Conservation (phyloP, 1,139 yeast genomes). For the Saccharomyces hybrid region DNA sequence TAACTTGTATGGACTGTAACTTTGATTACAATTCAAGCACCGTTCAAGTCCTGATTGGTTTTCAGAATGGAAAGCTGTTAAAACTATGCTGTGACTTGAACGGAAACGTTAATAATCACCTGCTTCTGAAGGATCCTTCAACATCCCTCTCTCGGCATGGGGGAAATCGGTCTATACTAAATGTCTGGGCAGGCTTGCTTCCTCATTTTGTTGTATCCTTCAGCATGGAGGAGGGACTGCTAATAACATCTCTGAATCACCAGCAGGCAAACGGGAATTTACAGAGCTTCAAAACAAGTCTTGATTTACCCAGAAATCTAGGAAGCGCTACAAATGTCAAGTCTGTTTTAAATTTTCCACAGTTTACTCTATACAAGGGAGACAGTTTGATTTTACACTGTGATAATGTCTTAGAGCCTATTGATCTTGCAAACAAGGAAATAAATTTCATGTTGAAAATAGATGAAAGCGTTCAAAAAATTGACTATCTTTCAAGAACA, state of each 20-base stretch:
- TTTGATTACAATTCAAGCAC: neutral
- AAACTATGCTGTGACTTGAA: neutral
- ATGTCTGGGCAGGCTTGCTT: conserved; percentile 1
- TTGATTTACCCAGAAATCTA: neutral
- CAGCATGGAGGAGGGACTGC: conserved; percentile 2
- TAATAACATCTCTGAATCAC: conserved; percentile 1
- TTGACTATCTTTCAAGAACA: neutral
- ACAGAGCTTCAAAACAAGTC: neutral
- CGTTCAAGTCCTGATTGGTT: neutral
- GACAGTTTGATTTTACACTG: neutral
- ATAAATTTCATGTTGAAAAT: conserved; percentile 2
- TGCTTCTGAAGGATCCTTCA: conserved; percentile 1
- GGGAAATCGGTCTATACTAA: neutral
- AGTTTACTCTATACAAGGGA: conserved; percentile 3
- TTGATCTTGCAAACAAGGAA: neutral
- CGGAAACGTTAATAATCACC: neutral
- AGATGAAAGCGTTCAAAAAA: neutral
- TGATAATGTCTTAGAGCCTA: neutral
- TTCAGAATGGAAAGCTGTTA: neutral
- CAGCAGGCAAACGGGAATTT: neutral
- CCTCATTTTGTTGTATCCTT: conserved; percentile 3
- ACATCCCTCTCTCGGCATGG: neutral
- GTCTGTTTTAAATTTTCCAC: conserved; percentile 3
- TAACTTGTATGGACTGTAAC: neutral
- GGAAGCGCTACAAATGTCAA: neutral